Percentiles rank a stretch among this genome's conserved stretches.
These are phyloP conservation scores for Cladorrhinum sp. DNA, from an alignment of 2,329 filamentous ascomycete species.

Conservation along the genomic window DNA sequence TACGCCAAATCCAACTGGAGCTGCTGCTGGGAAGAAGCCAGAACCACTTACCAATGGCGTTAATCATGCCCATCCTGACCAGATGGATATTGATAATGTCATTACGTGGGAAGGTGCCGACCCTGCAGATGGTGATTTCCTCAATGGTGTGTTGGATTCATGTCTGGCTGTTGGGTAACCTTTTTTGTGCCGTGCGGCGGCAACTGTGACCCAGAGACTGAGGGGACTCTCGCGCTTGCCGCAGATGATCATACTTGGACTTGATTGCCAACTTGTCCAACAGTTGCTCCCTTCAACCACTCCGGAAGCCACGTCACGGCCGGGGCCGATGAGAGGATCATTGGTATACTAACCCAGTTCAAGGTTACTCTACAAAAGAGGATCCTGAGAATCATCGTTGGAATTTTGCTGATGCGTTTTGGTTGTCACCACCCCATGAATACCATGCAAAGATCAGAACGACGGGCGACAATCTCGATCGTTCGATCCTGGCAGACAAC, in stretches of 20 bases:
- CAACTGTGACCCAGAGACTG: not conserved
- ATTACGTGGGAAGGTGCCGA: conserved; percentile 62
- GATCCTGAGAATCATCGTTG: not conserved
- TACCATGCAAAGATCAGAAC: not conserved
- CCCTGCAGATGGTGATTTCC: conserved; percentile 46
- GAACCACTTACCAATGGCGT: conserved; percentile 46
- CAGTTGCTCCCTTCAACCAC: too few species aligned
- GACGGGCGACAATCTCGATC: not conserved
- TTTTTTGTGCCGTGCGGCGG: not conserved
- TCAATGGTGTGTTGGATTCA: conserved; percentile 57
- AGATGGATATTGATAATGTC: conserved; percentile 60
- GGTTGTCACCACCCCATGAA: not conserved
- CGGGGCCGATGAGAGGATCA: not conserved
- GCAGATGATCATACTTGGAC: too few species aligned
- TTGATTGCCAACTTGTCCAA: too few species aligned
- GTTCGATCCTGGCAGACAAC: too few species aligned
- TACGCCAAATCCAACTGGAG: conserved; percentile 17
- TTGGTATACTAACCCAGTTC: not conserved
- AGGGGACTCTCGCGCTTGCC: not conserved
- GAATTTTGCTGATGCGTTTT: not conserved
- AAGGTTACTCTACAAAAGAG: not conserved
- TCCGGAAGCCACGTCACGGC: not conserved
- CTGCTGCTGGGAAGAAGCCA: conserved; percentile 28
- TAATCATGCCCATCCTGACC: conserved; percentile 41
- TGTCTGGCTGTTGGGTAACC: conserved; percentile 47